Conservation (phyloP, 106 monocot species). For the Platanthera zijinensis region DNA sequence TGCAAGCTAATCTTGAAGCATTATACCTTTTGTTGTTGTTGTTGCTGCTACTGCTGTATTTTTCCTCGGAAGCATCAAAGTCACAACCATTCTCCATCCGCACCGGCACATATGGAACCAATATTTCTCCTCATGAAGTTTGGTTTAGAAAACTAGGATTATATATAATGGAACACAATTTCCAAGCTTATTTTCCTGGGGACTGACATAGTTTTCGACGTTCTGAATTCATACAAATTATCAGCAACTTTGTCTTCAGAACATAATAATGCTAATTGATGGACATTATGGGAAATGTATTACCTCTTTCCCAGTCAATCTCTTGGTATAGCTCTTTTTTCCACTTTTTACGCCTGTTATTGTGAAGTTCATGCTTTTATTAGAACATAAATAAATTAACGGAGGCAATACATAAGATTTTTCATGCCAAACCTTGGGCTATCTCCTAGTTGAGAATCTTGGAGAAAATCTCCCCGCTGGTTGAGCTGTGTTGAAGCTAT, state of each 20-base stretch:
- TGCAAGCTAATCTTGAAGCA: not conserved
- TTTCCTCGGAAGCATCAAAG: not conserved
- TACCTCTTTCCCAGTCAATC: constrained; percentile 68
- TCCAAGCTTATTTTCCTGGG: constrained; percentile 16
- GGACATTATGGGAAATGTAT: not conserved
- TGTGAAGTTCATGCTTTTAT: constrained; percentile 11
- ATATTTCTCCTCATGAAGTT: not conserved
- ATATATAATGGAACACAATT: not conserved
- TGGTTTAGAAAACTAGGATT: not conserved
- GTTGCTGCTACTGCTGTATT: not conserved
- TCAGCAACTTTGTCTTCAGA: not conserved
- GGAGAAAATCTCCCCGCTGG: constrained; percentile 35
- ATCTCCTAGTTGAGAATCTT: constrained; percentile 28
- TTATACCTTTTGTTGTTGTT: not conserved
- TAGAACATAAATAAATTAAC: too few species aligned
- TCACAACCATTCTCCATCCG: not conserved
- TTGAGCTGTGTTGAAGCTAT: constrained; percentile 61
- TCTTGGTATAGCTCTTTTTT: constrained; percentile 84
- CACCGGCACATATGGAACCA: not conserved
- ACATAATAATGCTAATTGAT: too few species aligned
- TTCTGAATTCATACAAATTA: constrained; percentile 22
- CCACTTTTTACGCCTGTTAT: constrained; percentile 64
- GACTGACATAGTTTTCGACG: constrained; percentile 29
- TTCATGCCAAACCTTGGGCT: constrained; percentile 47
- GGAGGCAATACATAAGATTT: not conserved